phyloP scores from a whole-genome alignment of 495 filamentous ascomycete species.

The Schizothecium vesticola region DNA sequence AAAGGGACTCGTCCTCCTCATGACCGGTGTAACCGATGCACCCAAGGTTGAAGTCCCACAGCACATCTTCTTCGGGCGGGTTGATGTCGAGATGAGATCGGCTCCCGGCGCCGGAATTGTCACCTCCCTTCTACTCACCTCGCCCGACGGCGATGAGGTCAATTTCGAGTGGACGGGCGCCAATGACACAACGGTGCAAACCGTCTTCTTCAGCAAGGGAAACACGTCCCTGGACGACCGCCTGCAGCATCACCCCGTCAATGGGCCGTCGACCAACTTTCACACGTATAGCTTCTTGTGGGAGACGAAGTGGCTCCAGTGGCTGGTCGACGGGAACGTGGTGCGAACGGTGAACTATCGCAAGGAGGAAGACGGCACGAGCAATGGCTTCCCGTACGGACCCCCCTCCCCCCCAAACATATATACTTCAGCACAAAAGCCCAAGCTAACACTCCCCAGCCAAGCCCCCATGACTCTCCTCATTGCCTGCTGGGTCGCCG shows the following conservation, averaged over 20 bases:
- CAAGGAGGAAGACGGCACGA: neutral
- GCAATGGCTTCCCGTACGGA: neutral
- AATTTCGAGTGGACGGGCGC: neutral
- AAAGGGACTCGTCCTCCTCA: neutral
- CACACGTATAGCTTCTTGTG: conserved; percentile 1
- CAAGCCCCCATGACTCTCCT: neutral
- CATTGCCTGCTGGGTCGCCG: neutral
- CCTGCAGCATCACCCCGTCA: neutral
- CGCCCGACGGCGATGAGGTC: neutral
- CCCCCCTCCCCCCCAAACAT: neutral
- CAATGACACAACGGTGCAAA: neutral
- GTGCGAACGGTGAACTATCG: neutral
- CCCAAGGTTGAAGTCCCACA: neutral
- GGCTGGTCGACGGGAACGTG: neutral
- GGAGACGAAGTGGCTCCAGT: neutral
- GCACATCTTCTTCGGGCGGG: neutral
- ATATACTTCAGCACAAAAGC: neutral
- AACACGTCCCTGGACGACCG: neutral
- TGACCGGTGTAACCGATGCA: neutral
- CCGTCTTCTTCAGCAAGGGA: neutral
- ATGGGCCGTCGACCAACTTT: neutral
- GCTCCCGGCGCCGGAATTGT: neutral
- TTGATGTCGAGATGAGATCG: neutral
- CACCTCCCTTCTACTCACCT: neutral
- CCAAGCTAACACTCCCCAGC: neutral